Conservation (phyloP, 2,329 filamentous ascomycete genomes). For the Gaeumannomyces tritici region DNA sequence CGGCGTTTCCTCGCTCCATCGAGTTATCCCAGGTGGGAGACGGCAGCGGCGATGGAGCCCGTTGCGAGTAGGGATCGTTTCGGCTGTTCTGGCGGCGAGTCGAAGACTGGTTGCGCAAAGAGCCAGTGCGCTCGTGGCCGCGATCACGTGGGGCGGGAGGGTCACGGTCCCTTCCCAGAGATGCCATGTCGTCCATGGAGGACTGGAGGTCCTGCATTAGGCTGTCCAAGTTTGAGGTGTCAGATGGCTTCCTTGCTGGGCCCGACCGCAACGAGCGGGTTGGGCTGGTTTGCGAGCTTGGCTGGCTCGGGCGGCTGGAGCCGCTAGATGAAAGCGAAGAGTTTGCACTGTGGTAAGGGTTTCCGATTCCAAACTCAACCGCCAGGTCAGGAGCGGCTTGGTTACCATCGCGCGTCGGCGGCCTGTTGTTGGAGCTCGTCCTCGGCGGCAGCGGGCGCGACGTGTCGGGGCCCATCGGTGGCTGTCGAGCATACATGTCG, state of each 20-base stretch:
- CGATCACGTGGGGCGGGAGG: slow-evolving; percentile 14
- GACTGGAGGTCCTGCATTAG: slow-evolving; percentile 47
- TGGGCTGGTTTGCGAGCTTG: slow-evolving; percentile 48
- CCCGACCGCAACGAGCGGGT: slow-evolving; percentile 29
- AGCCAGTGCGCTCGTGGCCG: slow-evolving; percentile 1
- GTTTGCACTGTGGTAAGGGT: slow-evolving; percentile 55
- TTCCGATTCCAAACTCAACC: slow-evolving; percentile 49
- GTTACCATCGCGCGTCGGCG: slow-evolving; percentile 26
- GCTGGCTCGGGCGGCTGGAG: slow-evolving; percentile 53
- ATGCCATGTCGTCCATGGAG: slow-evolving; percentile 25
- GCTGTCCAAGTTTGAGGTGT: slow-evolving; percentile 36
- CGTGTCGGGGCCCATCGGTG: slow-evolving; percentile 38
- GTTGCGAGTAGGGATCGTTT: slow-evolving; percentile 10
- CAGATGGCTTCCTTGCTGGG: slow-evolving; percentile 26
- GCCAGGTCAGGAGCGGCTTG: slow-evolving; percentile 42
- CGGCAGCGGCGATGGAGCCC: slow-evolving; percentile 10
- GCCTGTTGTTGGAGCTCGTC: slow-evolving; percentile 36
- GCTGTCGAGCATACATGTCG: slow-evolving; percentile 19
- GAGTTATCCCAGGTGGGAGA: slow-evolving; percentile 9
- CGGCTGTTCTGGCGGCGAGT: slow-evolving; percentile 4
- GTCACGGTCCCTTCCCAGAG: background rate
- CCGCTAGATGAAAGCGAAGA: slow-evolving; percentile 57
- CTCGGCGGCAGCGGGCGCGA: slow-evolving; percentile 43
- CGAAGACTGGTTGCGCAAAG: slow-evolving; percentile 1
- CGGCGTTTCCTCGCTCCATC: background rate